Evolutionary conservation across 148 eudicot genomes (phyloP).

Genomic region (Diospyros kaki): DNA sequence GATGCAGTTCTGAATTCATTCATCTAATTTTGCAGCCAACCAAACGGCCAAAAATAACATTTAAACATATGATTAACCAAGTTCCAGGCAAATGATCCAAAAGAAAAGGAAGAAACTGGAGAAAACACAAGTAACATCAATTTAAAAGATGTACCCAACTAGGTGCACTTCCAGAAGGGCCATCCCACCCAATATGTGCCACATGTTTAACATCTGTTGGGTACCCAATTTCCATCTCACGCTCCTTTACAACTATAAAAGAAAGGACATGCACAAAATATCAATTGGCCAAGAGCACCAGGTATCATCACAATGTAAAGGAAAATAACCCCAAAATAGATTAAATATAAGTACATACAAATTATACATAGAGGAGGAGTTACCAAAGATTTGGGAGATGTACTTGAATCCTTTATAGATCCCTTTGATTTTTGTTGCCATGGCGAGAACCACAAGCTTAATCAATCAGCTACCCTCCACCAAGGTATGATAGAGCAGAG

Average conservation of each 20-base stretch:
- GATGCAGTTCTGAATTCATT: conserved; percentile 42
- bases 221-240: conserved; percentile 62
- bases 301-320: background rate
- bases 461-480: conserved; percentile 1
- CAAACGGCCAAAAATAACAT: background rate
- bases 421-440: conserved; percentile 76
- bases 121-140: background rate
- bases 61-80: background rate
- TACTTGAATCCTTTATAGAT: conserved; percentile 81
- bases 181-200: conserved; percentile 77
- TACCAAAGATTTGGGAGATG: conserved; percentile 56
- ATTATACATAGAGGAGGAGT: conserved; percentile 2
- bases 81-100: background rate
- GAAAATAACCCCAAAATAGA: background rate
- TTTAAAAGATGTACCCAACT: conserved; percentile 43
- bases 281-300: background rate
- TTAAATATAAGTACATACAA: background rate
- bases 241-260: conserved; percentile 51
- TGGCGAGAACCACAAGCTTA: conserved; percentile 18
- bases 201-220: conserved; percentile 79
- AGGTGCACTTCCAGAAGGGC: conserved; percentile 57
- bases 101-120: background rate
- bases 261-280: background rate
- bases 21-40: conserved; percentile 28
- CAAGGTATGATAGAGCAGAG: background rate